Evolutionary conservation across 768 basidiomycete species (phyloP).

Genomic region (Pulveroboletus sp.): DNA sequence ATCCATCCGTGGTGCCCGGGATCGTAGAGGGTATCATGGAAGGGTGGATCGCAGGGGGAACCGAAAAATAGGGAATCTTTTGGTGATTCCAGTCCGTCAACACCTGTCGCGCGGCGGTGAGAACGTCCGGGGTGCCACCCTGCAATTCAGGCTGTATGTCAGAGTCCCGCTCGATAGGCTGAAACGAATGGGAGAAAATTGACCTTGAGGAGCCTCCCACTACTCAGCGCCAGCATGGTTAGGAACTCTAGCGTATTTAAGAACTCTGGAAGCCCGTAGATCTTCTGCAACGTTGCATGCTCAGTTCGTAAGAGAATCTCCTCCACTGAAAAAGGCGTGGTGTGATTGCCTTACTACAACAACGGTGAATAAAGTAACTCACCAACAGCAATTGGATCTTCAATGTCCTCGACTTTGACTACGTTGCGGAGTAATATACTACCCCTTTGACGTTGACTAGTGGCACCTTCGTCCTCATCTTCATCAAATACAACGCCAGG

Average conservation of each 20-base stretch:
- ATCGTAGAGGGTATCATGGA: conserved; percentile 58
- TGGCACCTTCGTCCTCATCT: conserved; percentile 47
- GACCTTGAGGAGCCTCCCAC: conserved; percentile 82
- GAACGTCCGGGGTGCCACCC: conserved; percentile 90
- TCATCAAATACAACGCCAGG: conserved; percentile 97
- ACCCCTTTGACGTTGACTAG: conserved; percentile 41
- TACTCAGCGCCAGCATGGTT: conserved; percentile 81
- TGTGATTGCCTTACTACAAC: not conserved
- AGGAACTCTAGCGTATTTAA: conserved; percentile 74
- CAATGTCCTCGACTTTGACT: conserved; percentile 84
- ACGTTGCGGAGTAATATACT: conserved; percentile 83
- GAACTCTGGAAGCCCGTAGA: conserved; percentile 82
- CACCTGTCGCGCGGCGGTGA: conserved; percentile 75
- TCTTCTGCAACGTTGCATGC: conserved; percentile 63
- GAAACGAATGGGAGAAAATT: not conserved
- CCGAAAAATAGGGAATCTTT: conserved; percentile 86
- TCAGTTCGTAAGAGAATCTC: conserved; percentile 78
- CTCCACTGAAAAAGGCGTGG: conserved; percentile 55
- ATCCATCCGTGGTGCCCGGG: conserved; percentile 33
- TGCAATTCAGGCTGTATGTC: conserved; percentile 21
- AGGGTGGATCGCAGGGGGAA: conserved; percentile 74
- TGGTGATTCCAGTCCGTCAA: conserved; percentile 94
- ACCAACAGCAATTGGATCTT: conserved; percentile 89
- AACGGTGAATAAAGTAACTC: conserved; percentile 21
- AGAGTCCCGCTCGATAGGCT: not conserved